Conservation (phyloP, 345 rosid genomes). For the Citrus hindsii region DNA sequence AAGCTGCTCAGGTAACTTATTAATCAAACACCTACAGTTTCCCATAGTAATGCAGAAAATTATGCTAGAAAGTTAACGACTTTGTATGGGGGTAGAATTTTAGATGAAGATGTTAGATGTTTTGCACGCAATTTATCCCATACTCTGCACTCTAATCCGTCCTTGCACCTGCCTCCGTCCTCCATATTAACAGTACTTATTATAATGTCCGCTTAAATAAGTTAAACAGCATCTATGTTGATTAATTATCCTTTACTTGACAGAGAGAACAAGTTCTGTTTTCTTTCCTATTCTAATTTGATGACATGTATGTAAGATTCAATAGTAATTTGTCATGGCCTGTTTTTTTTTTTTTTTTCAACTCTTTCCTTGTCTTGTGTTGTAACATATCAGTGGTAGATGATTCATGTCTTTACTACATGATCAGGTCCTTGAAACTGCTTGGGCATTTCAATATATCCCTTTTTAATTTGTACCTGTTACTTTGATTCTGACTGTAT, state of each 20-base stretch:
- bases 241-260: neutral
- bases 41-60: neutral
- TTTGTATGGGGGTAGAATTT: neutral
- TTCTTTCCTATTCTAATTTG: neutral
- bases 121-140: neutral
- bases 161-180: neutral
- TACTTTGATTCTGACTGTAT: neutral
- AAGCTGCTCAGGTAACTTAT: constrained; percentile 74
- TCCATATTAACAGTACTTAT: neutral
- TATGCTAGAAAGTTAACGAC: neutral
- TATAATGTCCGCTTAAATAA: neutral
- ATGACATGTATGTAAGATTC: neutral
- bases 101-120: neutral
- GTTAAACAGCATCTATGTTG: neutral
- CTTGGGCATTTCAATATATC: neutral
- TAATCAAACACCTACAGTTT: neutral
- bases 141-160: neutral
- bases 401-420: neutral
- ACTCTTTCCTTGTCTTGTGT: neutral
- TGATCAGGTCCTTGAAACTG: neutral
- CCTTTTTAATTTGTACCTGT: neutral
- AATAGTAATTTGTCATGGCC: neutral
- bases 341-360: neutral
- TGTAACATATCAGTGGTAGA: neutral
- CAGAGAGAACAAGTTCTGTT: neutral